Evolutionary conservation across 208 protist species (phyloP).

Genomic region (Porcisia deanei): DNA sequence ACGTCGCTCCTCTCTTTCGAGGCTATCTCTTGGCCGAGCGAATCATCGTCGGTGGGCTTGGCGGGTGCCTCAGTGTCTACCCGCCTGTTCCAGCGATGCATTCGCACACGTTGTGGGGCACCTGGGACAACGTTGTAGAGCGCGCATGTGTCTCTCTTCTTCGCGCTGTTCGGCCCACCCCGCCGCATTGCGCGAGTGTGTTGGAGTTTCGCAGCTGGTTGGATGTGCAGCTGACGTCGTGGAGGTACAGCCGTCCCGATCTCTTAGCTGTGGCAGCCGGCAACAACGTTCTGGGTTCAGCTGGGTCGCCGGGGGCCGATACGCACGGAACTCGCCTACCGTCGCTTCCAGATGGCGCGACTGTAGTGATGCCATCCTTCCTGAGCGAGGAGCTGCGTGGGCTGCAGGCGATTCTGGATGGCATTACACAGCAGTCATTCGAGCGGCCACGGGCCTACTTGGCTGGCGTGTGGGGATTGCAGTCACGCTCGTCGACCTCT

Average conservation of each 20-base stretch:
- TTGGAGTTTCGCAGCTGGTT: slow-evolving; percentile 86
- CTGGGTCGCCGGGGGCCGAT: neutral
- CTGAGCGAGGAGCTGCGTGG: slow-evolving; percentile 71
- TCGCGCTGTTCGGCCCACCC: slow-evolving; percentile 53
- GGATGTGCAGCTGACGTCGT: slow-evolving; percentile 61
- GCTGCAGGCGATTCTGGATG: slow-evolving; percentile 62
- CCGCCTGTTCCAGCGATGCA: slow-evolving; percentile 92
- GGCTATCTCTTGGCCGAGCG: slow-evolving; percentile 98
- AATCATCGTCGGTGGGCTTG: slow-evolving; percentile 90
- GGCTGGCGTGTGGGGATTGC: slow-evolving; percentile 16
- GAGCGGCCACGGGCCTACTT: slow-evolving; percentile 22
- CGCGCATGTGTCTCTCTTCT: slow-evolving; percentile 64
- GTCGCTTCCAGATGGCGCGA: slow-evolving; percentile 28
- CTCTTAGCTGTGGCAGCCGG: slow-evolving; percentile 9
- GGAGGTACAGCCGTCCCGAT: slow-evolving; percentile 64
- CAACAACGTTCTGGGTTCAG: neutral
- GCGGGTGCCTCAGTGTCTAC: slow-evolving; percentile 93
- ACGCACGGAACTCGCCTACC: slow-evolving; percentile 13
- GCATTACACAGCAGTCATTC: slow-evolving; percentile 80
- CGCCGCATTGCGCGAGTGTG: slow-evolving; percentile 46
- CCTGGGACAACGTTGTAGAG: slow-evolving; percentile 81
- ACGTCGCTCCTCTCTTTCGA: slow-evolving; percentile 97
- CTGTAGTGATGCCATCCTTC: slow-evolving; percentile 66
- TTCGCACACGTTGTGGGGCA: slow-evolving; percentile 94
- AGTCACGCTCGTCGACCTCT: neutral